Conservation (phyloP, 768 basidiomycete genomes). For the Xerocomellus dryophilus region DNA sequence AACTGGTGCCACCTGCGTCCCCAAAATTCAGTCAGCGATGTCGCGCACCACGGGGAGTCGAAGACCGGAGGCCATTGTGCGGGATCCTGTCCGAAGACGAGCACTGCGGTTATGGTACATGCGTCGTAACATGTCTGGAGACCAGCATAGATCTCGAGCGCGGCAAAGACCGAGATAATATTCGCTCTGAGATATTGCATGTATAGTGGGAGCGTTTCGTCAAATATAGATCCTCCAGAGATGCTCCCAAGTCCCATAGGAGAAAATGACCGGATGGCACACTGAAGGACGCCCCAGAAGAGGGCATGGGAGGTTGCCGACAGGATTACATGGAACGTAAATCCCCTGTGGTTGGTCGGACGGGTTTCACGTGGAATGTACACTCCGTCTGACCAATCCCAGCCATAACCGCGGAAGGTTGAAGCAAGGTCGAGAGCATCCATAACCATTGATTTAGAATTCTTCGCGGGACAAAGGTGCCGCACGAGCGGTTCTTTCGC, state of each 20-base stretch:
- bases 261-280: not conserved
- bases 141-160: not conserved
- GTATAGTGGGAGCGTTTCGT: not conserved
- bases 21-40: not conserved
- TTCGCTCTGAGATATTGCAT: not conserved
- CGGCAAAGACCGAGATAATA: not conserved
- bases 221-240: not conserved
- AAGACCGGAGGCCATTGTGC: not conserved
- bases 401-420: not conserved
- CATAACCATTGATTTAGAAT: not conserved
- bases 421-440: not conserved
- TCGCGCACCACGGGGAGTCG: constrained; percentile 1
- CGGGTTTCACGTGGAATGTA: not conserved
- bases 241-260: not conserved
- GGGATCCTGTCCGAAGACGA: not conserved
- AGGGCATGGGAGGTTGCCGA: not conserved
- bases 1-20: not conserved
- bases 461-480: not conserved
- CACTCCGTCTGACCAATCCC: not conserved
- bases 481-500: constrained; percentile 8
- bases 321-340: not conserved
- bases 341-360: not conserved
- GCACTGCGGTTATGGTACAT: not conserved
- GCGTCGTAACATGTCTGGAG: not conserved
- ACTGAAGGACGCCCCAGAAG: not conserved